A percentile compares a stretch with the other conserved stretches of the same genome.
phyloP scores from a whole-genome alignment of 1,284 basidiomycete species.

The Erythrobasidium hasegawianum region DNA sequence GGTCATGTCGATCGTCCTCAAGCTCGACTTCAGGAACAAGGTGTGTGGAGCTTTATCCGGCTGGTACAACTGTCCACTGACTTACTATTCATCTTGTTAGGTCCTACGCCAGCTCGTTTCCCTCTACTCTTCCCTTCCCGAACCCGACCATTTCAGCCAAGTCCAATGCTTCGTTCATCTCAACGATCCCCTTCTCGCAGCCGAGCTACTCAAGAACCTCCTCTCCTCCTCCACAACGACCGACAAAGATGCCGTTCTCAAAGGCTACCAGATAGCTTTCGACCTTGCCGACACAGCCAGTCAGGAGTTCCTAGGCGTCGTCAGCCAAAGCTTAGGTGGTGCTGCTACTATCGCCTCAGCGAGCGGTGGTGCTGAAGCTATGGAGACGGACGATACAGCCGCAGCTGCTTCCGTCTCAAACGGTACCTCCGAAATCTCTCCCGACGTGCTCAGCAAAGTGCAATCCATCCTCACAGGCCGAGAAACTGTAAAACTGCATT shows the following conservation, averaged over 20 bases:
- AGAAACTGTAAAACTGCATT: slow-evolving; percentile 82
- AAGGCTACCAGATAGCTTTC: slow-evolving; percentile 90
- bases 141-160: slow-evolving; percentile 67
- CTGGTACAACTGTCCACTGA: background rate
- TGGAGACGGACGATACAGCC: slow-evolving; percentile 29
- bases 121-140: slow-evolving; percentile 73
- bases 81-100: slow-evolving; percentile 40
- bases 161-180: slow-evolving; percentile 85
- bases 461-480: slow-evolving; percentile 71
- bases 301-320: slow-evolving; percentile 78
- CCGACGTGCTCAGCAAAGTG: slow-evolving; percentile 36
- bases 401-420: background rate
- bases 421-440: background rate
- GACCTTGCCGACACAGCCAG: slow-evolving; percentile 88
- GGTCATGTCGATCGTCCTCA: slow-evolving; percentile 71
- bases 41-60: slow-evolving; percentile 51
- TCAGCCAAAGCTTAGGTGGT: slow-evolving; percentile 48
- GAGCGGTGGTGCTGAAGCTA: slow-evolving; percentile 8
- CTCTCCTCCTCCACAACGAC: slow-evolving; percentile 49
- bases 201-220: slow-evolving; percentile 65
- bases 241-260: slow-evolving; percentile 58
- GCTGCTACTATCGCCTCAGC: slow-evolving; percentile 1
- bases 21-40: slow-evolving; percentile 73
- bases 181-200: slow-evolving; percentile 68
- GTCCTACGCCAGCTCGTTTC: slow-evolving; percentile 62